Evolutionary conservation across 371 early-diverging fungal species (phyloP).

Genomic region (Basidiobolus meristosporus): DNA sequence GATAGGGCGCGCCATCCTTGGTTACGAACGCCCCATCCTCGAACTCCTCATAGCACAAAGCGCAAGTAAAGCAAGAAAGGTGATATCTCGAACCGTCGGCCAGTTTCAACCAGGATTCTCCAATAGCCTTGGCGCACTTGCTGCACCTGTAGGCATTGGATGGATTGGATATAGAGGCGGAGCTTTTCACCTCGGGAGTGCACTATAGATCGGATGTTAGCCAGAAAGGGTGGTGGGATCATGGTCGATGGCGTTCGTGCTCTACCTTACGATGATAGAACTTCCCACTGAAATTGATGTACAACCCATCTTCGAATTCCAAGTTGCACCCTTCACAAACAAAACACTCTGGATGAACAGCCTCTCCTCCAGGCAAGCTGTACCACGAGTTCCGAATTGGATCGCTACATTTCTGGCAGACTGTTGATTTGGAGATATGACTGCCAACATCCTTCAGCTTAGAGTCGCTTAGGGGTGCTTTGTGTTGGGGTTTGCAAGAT

Average conservation of each 20-base stretch:
- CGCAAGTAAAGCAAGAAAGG: slow-evolving; percentile 4
- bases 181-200: too few relatives aligned
- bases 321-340: slow-evolving; percentile 3
- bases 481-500: too few relatives aligned
- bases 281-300: slow-evolving; percentile 1
- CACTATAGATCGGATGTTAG: too few relatives aligned
- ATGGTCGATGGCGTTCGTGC: too few relatives aligned
- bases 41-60: slow-evolving; percentile 1
- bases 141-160: neutral
- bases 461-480: too few relatives aligned
- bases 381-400: neutral
- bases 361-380: slow-evolving; percentile 1
- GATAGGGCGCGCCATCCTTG: slow-evolving; percentile 2
- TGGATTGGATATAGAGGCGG: too few relatives aligned
- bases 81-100: slow-evolving; percentile 3
- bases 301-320: slow-evolving; percentile 2
- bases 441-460: too few relatives aligned
- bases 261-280: slow-evolving; percentile 4
- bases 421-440: too few relatives aligned
- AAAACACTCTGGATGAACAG: slow-evolving; percentile 4
- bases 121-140: neutral
- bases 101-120: neutral
- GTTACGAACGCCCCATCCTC: slow-evolving; percentile 2
- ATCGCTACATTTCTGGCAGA: too few relatives aligned
- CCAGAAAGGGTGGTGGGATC: too few relatives aligned